Percentiles rank a stretch among this genome's conserved stretches.
These are phyloP conservation scores for Cladosporium sp. DNA, from an alignment of 2,329 filamentous ascomycete genomes.

Conservation along the genomic window DNA sequence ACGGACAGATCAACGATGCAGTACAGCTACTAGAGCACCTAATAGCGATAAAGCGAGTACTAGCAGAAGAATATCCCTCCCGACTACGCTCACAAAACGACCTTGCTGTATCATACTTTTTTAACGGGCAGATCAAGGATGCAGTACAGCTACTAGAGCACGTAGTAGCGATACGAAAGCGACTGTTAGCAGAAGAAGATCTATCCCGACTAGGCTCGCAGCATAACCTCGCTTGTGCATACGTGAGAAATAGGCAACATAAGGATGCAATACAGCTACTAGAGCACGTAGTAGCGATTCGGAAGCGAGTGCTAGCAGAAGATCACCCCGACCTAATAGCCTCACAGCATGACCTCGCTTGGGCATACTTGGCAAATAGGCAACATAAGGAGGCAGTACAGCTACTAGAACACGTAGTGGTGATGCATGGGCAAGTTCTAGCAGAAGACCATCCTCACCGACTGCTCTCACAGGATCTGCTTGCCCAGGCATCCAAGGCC, in stretches of 20 bases:
- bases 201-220: too few species aligned
- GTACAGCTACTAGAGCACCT: not conserved
- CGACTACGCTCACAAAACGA: not conserved
- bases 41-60: not conserved
- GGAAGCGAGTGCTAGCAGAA: not conserved
- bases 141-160: conserved; percentile 32
- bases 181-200: not conserved
- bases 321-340: not conserved
- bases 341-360: not conserved
- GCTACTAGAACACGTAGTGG: conserved; percentile 32
- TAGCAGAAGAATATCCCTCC: not conserved
- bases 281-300: not conserved
- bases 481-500: not conserved
- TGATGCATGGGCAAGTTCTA: not conserved
- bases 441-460: not conserved
- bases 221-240: too few species aligned
- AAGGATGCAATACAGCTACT: not conserved
- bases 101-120: not conserved
- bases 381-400: conserved; percentile 30
- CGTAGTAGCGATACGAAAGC: conserved; percentile 22
- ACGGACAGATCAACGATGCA: not conserved
- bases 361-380: not conserved
- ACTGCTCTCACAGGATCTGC: not conserved
- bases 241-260: too few species aligned
- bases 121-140: conserved; percentile 24